These are phyloP conservation scores for Cercospora sp. DNA, from an alignment of 2,329 filamentous ascomycete genomes.

Conservation along the genomic window DNA sequence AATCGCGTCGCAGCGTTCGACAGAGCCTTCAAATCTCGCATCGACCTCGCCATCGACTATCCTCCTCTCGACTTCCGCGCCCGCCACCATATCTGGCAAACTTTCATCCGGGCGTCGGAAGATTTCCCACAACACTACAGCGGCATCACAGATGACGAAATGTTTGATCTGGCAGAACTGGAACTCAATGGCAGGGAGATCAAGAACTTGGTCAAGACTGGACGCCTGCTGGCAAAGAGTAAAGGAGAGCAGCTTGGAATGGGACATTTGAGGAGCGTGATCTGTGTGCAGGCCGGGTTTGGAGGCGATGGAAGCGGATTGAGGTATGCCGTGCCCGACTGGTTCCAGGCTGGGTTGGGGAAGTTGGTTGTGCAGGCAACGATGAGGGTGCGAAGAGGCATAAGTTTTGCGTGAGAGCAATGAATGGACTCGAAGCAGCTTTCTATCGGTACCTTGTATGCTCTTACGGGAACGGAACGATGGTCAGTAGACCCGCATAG, in stretches of 20 bases:
- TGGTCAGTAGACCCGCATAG: background rate
- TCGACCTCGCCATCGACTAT: conserved; percentile 40
- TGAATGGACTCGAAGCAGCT: no score
- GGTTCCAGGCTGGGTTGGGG: conserved; percentile 6
- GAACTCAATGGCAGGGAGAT: conserved; percentile 24
- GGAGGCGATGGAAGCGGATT: conserved; percentile 8
- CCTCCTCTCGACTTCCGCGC: conserved; percentile 31
- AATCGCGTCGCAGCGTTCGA: conserved; percentile 43
- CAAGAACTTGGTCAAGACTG: conserved; percentile 25
- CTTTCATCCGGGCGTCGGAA: conserved; percentile 18
- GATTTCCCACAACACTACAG: conserved; percentile 20
- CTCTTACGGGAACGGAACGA: background rate
- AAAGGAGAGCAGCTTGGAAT: conserved; percentile 18
- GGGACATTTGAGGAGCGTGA: conserved; percentile 19
- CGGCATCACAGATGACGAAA: conserved; percentile 17
- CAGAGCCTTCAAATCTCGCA: conserved; percentile 39
- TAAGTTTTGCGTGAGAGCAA: background rate
- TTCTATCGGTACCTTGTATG: background rate
- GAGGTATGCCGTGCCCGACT: conserved; percentile 9
- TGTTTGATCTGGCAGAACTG: conserved; percentile 19
- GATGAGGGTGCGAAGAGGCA: conserved; percentile 4
- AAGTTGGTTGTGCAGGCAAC: conserved; percentile 3
- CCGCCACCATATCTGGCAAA: conserved; percentile 35
- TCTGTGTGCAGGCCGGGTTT: conserved; percentile 17
- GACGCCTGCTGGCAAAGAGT: conserved; percentile 19